Percentiles rank a stretch among this genome's conserved stretches.
phyloP scores from a whole-genome alignment of 805 yeast species.

The Yarrowia divulgata region DNA sequence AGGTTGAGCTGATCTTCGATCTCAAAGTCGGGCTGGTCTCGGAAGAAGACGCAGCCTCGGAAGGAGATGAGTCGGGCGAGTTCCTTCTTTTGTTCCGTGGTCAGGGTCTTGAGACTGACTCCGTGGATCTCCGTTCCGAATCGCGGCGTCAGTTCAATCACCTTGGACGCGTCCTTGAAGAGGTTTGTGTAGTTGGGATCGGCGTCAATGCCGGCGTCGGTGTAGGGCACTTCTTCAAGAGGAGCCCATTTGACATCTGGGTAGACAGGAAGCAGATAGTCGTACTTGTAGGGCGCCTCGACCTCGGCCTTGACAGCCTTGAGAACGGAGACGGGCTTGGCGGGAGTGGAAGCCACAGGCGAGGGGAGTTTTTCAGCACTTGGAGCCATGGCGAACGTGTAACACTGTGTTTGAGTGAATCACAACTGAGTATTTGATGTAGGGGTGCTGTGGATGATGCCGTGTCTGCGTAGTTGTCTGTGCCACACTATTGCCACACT shows the following conservation, averaged over 20 bases:
- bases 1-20: slow-evolving; percentile 24
- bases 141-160: slow-evolving; percentile 65
- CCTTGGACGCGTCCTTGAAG: slow-evolving; percentile 46
- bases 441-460: no score
- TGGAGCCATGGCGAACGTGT: no score
- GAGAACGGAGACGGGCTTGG: neutral
- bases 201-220: slow-evolving; percentile 47
- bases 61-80: slow-evolving; percentile 19
- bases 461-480: no score
- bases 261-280: slow-evolving; percentile 47
- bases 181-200: slow-evolving; percentile 47
- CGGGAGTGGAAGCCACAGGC: neutral
- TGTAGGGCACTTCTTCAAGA: slow-evolving; percentile 43
- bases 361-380: slow-evolving; percentile 27
- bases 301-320: slow-evolving; percentile 17
- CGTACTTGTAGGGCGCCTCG: slow-evolving; percentile 45
- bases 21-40: slow-evolving; percentile 47
- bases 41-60: slow-evolving; percentile 33
- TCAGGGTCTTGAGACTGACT: slow-evolving; percentile 54
- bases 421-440: no score
- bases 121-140: slow-evolving; percentile 70
- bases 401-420: no score
- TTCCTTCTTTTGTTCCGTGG: slow-evolving; percentile 54
- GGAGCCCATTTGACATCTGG: slow-evolving; percentile 50
- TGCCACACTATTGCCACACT: no score